Evolutionary conservation across 495 filamentous ascomycete genomes (phyloP).

Genomic region (Cryomyces antarcticus): DNA sequence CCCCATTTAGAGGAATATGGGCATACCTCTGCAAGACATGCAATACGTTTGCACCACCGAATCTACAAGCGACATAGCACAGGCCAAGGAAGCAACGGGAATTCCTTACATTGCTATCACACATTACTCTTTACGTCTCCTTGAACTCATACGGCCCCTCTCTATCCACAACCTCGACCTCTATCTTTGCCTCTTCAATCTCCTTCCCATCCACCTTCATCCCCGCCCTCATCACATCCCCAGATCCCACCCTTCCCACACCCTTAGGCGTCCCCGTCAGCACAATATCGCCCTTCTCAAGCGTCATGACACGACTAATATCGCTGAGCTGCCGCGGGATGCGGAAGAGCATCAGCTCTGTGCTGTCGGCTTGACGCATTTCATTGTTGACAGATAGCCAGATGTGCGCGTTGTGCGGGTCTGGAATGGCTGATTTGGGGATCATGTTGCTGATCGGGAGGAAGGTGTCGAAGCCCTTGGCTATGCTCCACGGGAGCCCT

Average conservation of each 20-base stretch:
- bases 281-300: slow-evolving; percentile 80
- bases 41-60: too few species aligned
- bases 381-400: slow-evolving; percentile 56
- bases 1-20: too few species aligned
- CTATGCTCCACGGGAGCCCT: slow-evolving; percentile 87
- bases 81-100: too few species aligned
- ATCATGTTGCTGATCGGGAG: slow-evolving; percentile 66
- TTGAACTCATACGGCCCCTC: slow-evolving; percentile 31
- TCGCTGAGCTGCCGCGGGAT: slow-evolving; percentile 76
- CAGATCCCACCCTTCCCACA: slow-evolving; percentile 64
- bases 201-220: slow-evolving; percentile 66
- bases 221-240: slow-evolving; percentile 77
- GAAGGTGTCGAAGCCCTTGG: slow-evolving; percentile 96
- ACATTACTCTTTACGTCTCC: slow-evolving; percentile 30
- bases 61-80: too few species aligned
- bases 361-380: slow-evolving; percentile 61
- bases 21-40: too few species aligned
- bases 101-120: neutral
- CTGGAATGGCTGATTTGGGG: slow-evolving; percentile 50
- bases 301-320: slow-evolving; percentile 82
- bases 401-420: slow-evolving; percentile 75
- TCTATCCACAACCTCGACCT: slow-evolving; percentile 60
- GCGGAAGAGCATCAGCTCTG: slow-evolving; percentile 74
- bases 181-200: slow-evolving; percentile 67
- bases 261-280: slow-evolving; percentile 94